A percentile compares a stretch with the other conserved stretches of the same genome.
These are phyloP conservation scores for Ceratocystis papillata DNA, from an alignment of 2,329 filamentous ascomycete genomes.

Conservation along the genomic window DNA sequence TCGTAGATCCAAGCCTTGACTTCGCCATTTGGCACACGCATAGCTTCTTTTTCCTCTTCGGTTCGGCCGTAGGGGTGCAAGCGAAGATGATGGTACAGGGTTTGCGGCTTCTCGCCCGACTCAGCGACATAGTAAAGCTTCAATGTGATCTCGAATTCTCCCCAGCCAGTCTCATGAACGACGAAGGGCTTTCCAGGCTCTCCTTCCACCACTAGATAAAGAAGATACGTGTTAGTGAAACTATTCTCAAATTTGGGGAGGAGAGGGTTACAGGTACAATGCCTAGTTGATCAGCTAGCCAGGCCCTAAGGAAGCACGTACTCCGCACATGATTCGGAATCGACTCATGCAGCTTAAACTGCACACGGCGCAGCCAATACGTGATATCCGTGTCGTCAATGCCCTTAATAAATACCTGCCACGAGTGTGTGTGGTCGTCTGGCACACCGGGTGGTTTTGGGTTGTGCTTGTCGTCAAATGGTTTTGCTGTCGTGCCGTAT, in stretches of 20 bases:
- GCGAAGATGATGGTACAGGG: slow-evolving; percentile 84
- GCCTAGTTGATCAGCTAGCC: too few relatives aligned
- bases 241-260: not conserved
- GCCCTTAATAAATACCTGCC: slow-evolving; percentile 88
- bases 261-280: too few relatives aligned
- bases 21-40: slow-evolving; percentile 47
- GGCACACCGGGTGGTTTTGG: slow-evolving; percentile 67
- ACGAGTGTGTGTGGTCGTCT: slow-evolving; percentile 89
- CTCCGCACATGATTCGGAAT: slow-evolving; percentile 84
- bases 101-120: slow-evolving; percentile 84
- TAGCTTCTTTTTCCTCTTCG: slow-evolving; percentile 57
- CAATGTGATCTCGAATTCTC: slow-evolving; percentile 93
- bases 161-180: slow-evolving; percentile 90
- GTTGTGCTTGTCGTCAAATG: slow-evolving; percentile 65
- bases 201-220: slow-evolving; percentile 53
- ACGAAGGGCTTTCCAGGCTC: slow-evolving; percentile 60
- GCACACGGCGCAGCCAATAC: slow-evolving; percentile 92
- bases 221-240: not conserved
- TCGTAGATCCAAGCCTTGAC: slow-evolving; percentile 78
- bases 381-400: slow-evolving; percentile 83
- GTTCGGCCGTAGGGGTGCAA: slow-evolving; percentile 82
- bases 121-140: slow-evolving; percentile 87
- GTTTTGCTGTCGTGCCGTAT: slow-evolving; percentile 68
- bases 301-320: slow-evolving; percentile 31
- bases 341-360: slow-evolving; percentile 96